Percentiles rank a stretch among this genome's conserved stretches.
These are phyloP conservation scores for Sclerotinia nivalis DNA, from an alignment of 2,329 filamentous ascomycete genomes.

Conservation along the genomic window DNA sequence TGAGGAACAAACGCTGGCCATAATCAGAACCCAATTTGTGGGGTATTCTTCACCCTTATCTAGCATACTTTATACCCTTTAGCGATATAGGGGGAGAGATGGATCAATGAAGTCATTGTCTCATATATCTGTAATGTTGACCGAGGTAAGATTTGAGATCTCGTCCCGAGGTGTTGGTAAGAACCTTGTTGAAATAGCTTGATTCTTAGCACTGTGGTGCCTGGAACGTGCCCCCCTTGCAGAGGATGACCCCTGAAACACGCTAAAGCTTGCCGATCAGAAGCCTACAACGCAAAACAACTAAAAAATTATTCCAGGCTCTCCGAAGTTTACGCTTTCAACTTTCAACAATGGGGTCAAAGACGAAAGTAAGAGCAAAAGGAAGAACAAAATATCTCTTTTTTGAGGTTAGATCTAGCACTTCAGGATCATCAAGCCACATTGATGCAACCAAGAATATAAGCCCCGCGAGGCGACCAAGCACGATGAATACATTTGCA, in stretches of 20 bases:
- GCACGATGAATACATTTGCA: background rate
- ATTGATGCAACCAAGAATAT: background rate
- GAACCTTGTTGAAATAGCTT: background rate
- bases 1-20: slow-evolving; percentile 8
- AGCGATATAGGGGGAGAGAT: too few species aligned
- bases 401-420: background rate
- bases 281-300: background rate
- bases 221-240: background rate
- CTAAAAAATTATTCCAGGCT: background rate
- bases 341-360: background rate
- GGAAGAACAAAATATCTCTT: too few species aligned
- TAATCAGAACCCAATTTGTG: background rate
- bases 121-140: background rate
- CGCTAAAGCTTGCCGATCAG: background rate
- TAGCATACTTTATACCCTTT: too few species aligned
- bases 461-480: background rate
- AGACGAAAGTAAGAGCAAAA: background rate
- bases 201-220: background rate
- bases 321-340: background rate
- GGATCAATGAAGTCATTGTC: background rate
- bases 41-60: background rate
- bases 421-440: background rate
- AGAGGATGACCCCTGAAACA: background rate
- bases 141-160: background rate
- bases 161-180: background rate